Conservation (phyloP, 129 eudicot genomes). For the Flaveria sonorensis region DNA sequence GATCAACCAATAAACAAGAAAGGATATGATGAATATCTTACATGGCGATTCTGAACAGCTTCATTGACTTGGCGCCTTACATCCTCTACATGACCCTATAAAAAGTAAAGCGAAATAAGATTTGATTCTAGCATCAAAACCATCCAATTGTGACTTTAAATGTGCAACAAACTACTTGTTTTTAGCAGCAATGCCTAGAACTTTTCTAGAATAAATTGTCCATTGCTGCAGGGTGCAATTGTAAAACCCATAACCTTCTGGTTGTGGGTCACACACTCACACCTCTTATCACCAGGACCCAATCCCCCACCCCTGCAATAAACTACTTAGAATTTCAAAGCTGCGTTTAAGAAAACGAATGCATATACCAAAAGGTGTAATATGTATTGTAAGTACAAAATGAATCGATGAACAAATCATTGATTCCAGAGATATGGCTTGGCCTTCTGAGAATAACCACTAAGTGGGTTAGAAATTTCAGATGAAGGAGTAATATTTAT, state of each 20-base stretch:
- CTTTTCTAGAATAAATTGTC: too few relatives aligned
- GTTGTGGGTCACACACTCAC: too few relatives aligned
- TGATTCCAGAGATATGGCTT: too few relatives aligned
- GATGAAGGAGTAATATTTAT: not conserved
- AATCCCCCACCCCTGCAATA: too few relatives aligned
- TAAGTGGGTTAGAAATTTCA: not conserved
- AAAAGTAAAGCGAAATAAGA: constrained; percentile 29
- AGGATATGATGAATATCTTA: constrained; percentile 14
- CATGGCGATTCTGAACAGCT: constrained; percentile 83
- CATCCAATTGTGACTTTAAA: not conserved
- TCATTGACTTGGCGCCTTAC: constrained; percentile 85
- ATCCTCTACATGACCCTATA: constrained; percentile 84
- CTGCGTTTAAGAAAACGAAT: not conserved
- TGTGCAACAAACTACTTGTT: constrained; percentile 16
- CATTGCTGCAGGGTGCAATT: too few relatives aligned
- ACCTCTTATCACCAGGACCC: too few relatives aligned
- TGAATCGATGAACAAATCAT: not conserved
- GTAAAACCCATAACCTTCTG: too few relatives aligned
- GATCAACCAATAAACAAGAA: constrained; percentile 9
- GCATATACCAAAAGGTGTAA: constrained; percentile 1
- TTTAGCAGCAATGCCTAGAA: too few relatives aligned
- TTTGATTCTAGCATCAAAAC: constrained; percentile 22
- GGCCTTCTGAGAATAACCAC: too few relatives aligned
- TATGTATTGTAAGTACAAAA: not conserved
- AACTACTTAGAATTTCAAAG: not conserved